Evolutionary conservation across 2,329 filamentous ascomycete species (phyloP), one percentile per base, ranked within the genome.

Genomic region (Biscogniauxia sp.): DNA sequence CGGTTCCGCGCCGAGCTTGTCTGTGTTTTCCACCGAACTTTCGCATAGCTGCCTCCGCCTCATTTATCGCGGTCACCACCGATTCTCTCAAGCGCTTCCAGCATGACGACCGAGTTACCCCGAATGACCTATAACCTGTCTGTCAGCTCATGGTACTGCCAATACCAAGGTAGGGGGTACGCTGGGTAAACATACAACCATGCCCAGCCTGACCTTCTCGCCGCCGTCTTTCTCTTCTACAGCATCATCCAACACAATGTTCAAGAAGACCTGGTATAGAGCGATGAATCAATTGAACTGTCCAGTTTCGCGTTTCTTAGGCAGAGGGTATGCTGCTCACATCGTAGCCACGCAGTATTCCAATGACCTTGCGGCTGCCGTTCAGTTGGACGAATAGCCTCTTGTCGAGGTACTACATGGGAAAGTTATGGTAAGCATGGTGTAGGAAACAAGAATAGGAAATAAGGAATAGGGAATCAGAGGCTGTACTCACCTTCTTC

Each of bases 361-460:
- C 95, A 76, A 97, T 92, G 64, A 99, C 94, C 79, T 97, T 98
- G 76, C 95, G 91, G 78, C 93, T 97, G 74, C 95, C 95, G 79
- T 99, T 99, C 58, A 99, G 83, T 78, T 99, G 94, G 68, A 98
- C 93, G 78, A 97, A 97, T 74, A 99, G 86, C 79, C 94, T 87
- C 87, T 99, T 99, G 84, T 99, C 95, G 79, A 99, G 93, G 79
- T 99, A 99, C 95, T 99, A n/a, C n/a, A n/a, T n/a, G 72, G 55
- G 56, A 17, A 20, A 60, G 64, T 41, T 52, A 55, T 54, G 57
- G 56, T 67, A 50, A 67, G 62, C 58, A 26, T 23, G 28, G n/a
- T n/a, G 55, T 20, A 52, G 20, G 20, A 52, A 32, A 64, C 60
- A 50, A 56, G 7, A 28, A 1, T 6, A 2, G 25, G 15, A 20